Percentiles rank a stretch among this genome's conserved stretches.
Evolutionary conservation across 1,284 basidiomycete species (phyloP).

Genomic region (Laetiporus sulphureus): DNA sequence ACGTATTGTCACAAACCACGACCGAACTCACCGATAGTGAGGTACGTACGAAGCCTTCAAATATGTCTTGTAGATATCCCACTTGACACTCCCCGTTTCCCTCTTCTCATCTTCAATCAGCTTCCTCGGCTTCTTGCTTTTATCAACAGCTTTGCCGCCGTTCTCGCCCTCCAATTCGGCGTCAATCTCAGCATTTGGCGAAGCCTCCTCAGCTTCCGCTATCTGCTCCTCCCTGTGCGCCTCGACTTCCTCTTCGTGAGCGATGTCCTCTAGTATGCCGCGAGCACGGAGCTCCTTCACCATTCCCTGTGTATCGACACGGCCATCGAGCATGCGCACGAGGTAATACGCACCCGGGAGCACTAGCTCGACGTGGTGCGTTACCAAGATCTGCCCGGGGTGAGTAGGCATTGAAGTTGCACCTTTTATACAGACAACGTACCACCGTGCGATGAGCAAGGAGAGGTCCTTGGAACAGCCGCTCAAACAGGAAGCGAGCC

Average conservation of each 20-base stretch:
- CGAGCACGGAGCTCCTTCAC: slow-evolving; percentile 50
- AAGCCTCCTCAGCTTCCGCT: slow-evolving; percentile 29
- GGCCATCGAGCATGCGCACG: slow-evolving; percentile 68
- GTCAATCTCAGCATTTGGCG: slow-evolving; percentile 21
- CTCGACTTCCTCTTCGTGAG: slow-evolving; percentile 33
- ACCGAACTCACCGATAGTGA: not conserved
- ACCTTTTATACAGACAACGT: slow-evolving; percentile 16
- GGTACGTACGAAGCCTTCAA: slow-evolving; percentile 53
- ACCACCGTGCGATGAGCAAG: slow-evolving; percentile 64
- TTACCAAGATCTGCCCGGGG: slow-evolving; percentile 51
- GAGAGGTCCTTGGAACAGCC: slow-evolving; percentile 57
- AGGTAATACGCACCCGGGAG: slow-evolving; percentile 64
- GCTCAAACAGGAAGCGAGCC: slow-evolving; percentile 59
- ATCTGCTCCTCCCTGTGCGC: slow-evolving; percentile 27
- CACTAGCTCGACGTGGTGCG: slow-evolving; percentile 71
- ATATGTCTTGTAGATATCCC: slow-evolving; percentile 75
- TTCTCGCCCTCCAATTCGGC: slow-evolving; percentile 21
- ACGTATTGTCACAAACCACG: not conserved
- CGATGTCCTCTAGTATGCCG: slow-evolving; percentile 54
- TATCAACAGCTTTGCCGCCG: slow-evolving; percentile 18
- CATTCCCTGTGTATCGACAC: slow-evolving; percentile 63
- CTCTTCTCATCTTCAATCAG: slow-evolving; percentile 67
- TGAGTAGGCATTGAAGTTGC: not conserved
- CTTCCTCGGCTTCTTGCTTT: slow-evolving; percentile 53
- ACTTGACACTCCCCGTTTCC: slow-evolving; percentile 71